Conservation (phyloP, 2,329 filamentous ascomycete genomes). For the Ophiobolus disseminans region DNA sequence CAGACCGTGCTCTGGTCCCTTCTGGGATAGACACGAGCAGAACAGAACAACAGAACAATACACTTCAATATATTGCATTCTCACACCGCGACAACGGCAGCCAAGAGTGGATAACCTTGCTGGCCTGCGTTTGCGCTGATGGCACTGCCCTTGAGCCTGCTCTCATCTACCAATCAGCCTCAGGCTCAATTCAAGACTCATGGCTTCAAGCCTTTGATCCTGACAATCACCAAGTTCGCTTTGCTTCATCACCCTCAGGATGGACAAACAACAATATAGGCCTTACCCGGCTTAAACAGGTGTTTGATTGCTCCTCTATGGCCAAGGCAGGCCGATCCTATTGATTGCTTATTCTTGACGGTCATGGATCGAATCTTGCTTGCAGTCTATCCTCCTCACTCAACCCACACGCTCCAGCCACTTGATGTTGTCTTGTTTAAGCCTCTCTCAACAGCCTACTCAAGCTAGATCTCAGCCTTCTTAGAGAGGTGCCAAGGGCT, state of each 20-base stretch:
- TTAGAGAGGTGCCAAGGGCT: too few species aligned
- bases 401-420: constrained; percentile 4
- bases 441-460: constrained; percentile 8
- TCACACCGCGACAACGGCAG: neutral
- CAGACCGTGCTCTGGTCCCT: too few species aligned
- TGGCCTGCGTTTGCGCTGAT: neutral
- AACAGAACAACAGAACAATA: too few species aligned
- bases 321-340: neutral
- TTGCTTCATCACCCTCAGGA: constrained; percentile 2
- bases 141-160: neutral
- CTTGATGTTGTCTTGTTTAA: constrained; percentile 10
- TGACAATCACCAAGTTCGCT: too few species aligned
- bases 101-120: neutral
- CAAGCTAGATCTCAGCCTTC: neutral
- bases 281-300: constrained; percentile 5
- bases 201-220: constrained; percentile 4
- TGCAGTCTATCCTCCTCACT: constrained; percentile 1
- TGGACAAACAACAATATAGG: constrained; percentile 3
- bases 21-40: too few species aligned
- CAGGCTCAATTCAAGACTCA: neutral
- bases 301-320: constrained; percentile 13
- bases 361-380: constrained; percentile 7
- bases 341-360: constrained; percentile 1
- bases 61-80: too few species aligned
- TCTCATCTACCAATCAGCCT: neutral